Conservation (phyloP, 192 early-diverging fungal species). For the Rhizophagus clarus region DNA sequence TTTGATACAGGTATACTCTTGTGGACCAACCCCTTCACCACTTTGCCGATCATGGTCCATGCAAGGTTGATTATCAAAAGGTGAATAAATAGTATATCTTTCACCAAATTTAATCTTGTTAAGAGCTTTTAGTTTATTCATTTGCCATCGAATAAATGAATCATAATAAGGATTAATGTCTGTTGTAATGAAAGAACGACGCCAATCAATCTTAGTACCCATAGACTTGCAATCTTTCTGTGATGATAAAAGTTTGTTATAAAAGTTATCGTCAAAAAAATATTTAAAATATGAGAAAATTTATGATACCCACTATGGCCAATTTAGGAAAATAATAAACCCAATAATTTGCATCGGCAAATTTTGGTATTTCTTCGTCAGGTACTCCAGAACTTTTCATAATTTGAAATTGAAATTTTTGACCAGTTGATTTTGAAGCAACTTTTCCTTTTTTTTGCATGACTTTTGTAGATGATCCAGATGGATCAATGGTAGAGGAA, state of each 20-base stretch:
- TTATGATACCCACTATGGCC: constrained; percentile 57
- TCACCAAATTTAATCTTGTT: constrained; percentile 94
- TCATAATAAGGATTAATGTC: constrained; percentile 98
- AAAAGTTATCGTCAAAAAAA: too few species aligned
- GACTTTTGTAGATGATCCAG: constrained; percentile 59
- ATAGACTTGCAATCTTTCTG: constrained; percentile 72
- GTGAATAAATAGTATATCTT: constrained; percentile 96
- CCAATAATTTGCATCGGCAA: constrained; percentile 92
- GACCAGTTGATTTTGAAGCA: constrained; percentile 79
- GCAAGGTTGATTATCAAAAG: constrained; percentile 93
- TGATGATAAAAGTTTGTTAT: constrained; percentile 12
- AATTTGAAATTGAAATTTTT: constrained; percentile 96
- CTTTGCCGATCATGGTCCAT: constrained; percentile 98
- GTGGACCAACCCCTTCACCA: constrained; percentile 92
- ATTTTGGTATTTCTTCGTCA: constrained; percentile 87
- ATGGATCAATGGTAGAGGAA: background rate
- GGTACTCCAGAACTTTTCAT: constrained; percentile 88
- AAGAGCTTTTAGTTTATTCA: constrained; percentile 80
- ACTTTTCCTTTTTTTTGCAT: constrained; percentile 84
- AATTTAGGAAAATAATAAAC: constrained; percentile 91
- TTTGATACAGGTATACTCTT: constrained; percentile 98
- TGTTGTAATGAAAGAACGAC: constrained; percentile 96
- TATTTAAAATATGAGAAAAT: too few species aligned
- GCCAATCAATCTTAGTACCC: constrained; percentile 90
- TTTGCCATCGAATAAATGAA: constrained; percentile 97